Base-by-base conservation (phyloP, 306 rosid species). In the Dryas octopetala region DNA sequence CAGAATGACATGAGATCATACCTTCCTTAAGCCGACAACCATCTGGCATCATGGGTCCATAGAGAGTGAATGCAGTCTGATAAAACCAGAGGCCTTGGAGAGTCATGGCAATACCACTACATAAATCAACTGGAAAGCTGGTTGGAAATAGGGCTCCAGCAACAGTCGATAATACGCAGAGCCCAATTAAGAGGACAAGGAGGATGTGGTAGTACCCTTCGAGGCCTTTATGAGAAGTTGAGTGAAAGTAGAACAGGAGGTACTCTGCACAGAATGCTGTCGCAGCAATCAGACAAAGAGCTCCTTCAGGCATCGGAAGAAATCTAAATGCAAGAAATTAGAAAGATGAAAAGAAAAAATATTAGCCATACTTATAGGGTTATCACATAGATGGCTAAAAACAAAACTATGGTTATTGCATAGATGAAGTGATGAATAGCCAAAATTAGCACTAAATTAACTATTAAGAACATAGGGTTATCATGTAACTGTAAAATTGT, bases 1-100 rank as follows among this genome's bases (percentile, higher is more conserved):
- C 66, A 9, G 93, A 86, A 52, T 81, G 88, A 71, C 99, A 96
- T 5, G 60, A 16, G 81, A 96, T 64, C 6, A 5, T 45, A 32
- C 41, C 73, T 1, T 82, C 93, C 81, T 74, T 80, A 26, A 92
- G 81, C 76, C 28, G 74, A 64, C 99, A 96, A 57, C 99, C 99
- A 38, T 85, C 82, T n/a, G 98, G 99, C 83, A 96, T 73, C 97
- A 92, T 85, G 47, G 98, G 91, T 66, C 99, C 98, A 32, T 92
- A 96, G 8, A 96, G 93, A 78, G 96, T 93, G 87, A 96, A 89
- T 5, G 99, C 98, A 9, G 99, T 92, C 79, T 92, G 99, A 82
- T 92, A 96, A 87, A 96, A 96, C 98, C 99, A 96, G 15, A 92
- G 79, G 59, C 99, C 99, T 75, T 96, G 99, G n/a, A 96, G 92